Base-by-base conservation (phyloP, 2,329 filamentous ascomycete genomes). In the Calonectria ilicicola region DNA sequence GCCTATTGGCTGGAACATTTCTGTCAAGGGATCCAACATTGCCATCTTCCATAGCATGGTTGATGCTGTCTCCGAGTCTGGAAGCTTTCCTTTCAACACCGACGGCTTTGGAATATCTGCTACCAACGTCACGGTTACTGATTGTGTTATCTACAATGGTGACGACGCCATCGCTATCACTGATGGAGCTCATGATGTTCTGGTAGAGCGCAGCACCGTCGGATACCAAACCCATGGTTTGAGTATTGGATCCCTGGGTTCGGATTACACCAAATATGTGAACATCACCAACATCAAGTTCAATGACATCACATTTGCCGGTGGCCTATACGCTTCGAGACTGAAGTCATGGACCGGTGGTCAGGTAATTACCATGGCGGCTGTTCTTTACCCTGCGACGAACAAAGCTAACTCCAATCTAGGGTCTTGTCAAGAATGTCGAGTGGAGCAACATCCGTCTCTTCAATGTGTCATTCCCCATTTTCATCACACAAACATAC, bases 21-120 rank as follows among this genome's bases (percentile, higher is more conserved):
- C 69, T 15, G 64, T 71, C 64, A 71, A 67, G 64, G 69, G 69
- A 19, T 71, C 69, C 69, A 71, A 71, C 64, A 71, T 71, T 27
- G 23, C 53, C 46, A 71, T 71, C 46, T 67, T 64, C 21, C 69
- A 67, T 44, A 44, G 53, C 64, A 56, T 71, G 27, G 69, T 71
- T 17, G 69, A 71, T 51, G 65, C 69, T 5, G 56, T 71, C 9
- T 71, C 69, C 8, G 69, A 71, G 53, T 63, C 12, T 14, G 69
- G 69, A 14, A 64, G 46, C 27, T 71, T 71, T 32, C 69, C 69
- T 21, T 71, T 71, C 27, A 71, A 71, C 46, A 71, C 69, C 0
- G 69, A 71, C 26, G 69, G 69, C 29, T 71, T 71, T 15, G 69
- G 69, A 5, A 67, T 71, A 23, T 19, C 46, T 2, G 69, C 64